A percentile compares a stretch with the other conserved stretches of the same genome.
Conservation (phyloP, 2,329 filamentous ascomycete species). For the Fusarium sp. region DNA sequence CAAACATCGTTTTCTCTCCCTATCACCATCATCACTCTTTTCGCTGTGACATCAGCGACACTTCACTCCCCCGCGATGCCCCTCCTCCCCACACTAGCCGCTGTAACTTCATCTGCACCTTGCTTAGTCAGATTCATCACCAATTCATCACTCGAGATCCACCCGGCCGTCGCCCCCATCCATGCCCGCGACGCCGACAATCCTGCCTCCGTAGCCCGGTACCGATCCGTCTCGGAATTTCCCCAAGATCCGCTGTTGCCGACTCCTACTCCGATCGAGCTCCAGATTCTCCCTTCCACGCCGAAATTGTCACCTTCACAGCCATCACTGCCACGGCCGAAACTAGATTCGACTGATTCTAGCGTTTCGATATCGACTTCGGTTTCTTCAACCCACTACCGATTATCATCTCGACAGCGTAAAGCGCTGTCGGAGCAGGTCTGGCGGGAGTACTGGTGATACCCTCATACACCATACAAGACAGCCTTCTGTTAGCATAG, state of each 20-base stretch:
- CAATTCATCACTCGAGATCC: constrained; percentile 21
- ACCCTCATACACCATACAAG: not conserved
- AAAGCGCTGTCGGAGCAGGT: constrained; percentile 41
- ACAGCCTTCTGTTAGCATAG: not conserved
- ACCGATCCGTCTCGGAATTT: constrained; percentile 28
- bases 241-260: constrained; percentile 11
- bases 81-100: constrained; percentile 29
- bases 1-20: not conserved
- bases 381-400: constrained; percentile 1
- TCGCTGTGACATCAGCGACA: constrained; percentile 24
- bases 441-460: constrained; percentile 49
- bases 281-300: constrained; percentile 8
- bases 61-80: constrained; percentile 21
- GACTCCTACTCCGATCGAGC: constrained; percentile 23
- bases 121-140: constrained; percentile 38
- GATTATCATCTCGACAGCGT: constrained; percentile 39
- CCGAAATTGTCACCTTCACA: not conserved
- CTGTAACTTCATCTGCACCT: constrained; percentile 6
- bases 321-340: not conserved
- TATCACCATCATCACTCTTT: not conserved
- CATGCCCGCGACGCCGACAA: constrained; percentile 23
- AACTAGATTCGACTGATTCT: not conserved
- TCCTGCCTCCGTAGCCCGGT: constrained; percentile 32
- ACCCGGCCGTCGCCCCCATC: constrained; percentile 23
- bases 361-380: constrained; percentile 6